phyloP scores from a whole-genome alignment of 2,329 filamentous ascomycete species.

The Lachnellula occidentalis region DNA sequence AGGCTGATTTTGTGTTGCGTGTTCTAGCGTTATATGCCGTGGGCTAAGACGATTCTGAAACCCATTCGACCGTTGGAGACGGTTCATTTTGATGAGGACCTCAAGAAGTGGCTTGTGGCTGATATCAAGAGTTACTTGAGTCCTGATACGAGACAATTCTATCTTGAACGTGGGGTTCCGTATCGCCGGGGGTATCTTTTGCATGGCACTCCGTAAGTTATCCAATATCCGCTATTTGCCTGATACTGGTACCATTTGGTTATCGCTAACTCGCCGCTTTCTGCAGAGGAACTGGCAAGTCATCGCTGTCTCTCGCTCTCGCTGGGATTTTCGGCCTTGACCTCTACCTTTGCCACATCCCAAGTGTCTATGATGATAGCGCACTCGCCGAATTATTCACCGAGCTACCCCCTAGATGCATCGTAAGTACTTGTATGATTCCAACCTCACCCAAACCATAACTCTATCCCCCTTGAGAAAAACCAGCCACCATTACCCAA shows the following conservation, averaged over 20 bases:
- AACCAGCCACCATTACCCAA: no score
- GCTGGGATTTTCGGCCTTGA: slow-evolving; percentile 37
- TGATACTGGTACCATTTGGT: no score
- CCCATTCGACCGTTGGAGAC: slow-evolving; percentile 1
- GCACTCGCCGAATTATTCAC: neutral
- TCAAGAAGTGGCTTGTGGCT: slow-evolving; percentile 48
- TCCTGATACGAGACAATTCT: slow-evolving; percentile 63
- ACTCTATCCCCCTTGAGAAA: no score
- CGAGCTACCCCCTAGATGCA: slow-evolving; percentile 41
- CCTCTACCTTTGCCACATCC: slow-evolving; percentile 44
- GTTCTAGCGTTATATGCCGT: neutral
- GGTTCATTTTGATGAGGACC: slow-evolving; percentile 27
- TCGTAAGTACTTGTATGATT: slow-evolving; percentile 25
- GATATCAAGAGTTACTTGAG: slow-evolving; percentile 57
- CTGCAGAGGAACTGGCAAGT: slow-evolving; percentile 62
- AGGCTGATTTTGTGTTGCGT: no score
- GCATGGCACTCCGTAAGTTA: slow-evolving; percentile 56
- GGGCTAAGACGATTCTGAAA: neutral
- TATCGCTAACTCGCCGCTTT: no score
- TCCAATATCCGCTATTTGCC: no score
- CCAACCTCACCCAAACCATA: no score
- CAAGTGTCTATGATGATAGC: slow-evolving; percentile 43
- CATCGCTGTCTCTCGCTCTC: neutral
- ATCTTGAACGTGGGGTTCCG: slow-evolving; percentile 73
- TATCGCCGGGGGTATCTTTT: slow-evolving; percentile 79